Evolutionary conservation across 2,329 filamentous ascomycete genomes (phyloP).

Genomic region (Fonsecaea pugnacius): DNA sequence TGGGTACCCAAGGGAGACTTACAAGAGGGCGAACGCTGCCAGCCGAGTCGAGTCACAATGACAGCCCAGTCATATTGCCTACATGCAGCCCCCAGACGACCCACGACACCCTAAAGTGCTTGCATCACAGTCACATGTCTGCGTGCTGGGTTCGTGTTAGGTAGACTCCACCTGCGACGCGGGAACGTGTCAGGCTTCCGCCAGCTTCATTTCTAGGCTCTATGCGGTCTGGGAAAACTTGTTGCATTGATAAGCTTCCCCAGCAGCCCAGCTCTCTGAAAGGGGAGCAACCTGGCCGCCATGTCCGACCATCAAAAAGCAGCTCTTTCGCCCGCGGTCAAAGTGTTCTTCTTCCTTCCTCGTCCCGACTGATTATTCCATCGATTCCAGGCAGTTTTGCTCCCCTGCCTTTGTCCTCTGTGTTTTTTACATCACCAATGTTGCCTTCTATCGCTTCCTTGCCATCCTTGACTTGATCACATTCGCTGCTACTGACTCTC

Average conservation of each 20-base stretch:
- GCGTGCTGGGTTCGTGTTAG: conserved; percentile 12
- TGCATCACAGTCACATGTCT: conserved; percentile 31
- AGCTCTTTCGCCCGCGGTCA: conserved; percentile 16
- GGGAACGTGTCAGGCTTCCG: conserved; percentile 21
- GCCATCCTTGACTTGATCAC: conserved; percentile 1
- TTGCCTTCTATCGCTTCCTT: conserved; percentile 5
- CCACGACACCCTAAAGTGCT: conserved; percentile 18
- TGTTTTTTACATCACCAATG: conserved; percentile 12
- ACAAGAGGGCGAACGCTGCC: neutral
- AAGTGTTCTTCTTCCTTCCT: conserved; percentile 17
- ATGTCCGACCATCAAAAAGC: conserved; percentile 22
- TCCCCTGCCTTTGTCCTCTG: conserved; percentile 8
- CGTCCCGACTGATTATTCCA: conserved; percentile 16
- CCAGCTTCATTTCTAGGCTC: conserved; percentile 21
- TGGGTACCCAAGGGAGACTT: conserved; percentile 6
- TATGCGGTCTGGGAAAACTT: conserved; percentile 17
- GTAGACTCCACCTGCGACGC: conserved; percentile 16
- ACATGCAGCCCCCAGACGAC: neutral
- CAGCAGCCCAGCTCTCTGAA: conserved; percentile 8
- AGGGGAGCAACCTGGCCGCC: conserved; percentile 13
- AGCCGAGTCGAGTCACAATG: conserved; percentile 9
- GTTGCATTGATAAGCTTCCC: conserved; percentile 13
- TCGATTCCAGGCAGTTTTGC: conserved; percentile 25
- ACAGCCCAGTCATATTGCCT: conserved; percentile 19
- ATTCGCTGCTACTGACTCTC: neutral